These are phyloP conservation scores for Trichoderma hamatum DNA, from an alignment of 2,329 filamentous ascomycete species.

Conservation along the genomic window DNA sequence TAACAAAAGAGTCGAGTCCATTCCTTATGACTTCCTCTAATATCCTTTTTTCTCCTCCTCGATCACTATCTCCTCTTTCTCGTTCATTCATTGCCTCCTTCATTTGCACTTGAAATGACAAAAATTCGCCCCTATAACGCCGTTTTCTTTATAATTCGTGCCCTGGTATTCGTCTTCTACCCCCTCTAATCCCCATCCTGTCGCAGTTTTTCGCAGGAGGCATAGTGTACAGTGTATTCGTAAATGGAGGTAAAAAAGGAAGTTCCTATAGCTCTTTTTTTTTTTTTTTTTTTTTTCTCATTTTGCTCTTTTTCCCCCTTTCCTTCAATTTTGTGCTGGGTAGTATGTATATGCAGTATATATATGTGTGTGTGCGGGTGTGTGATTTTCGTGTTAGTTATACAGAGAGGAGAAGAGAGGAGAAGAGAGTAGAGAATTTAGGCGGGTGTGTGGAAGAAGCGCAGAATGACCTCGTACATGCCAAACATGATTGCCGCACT, in stretches of 20 bases:
- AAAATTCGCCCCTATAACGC: neutral
- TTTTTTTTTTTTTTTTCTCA: too few species aligned
- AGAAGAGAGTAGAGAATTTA: conserved; percentile 30
- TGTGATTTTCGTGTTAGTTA: neutral
- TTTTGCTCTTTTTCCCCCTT: neutral
- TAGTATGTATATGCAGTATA: neutral
- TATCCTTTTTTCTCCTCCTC: neutral
- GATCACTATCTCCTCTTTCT: neutral
- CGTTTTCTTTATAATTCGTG: neutral
- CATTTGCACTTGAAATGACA: neutral
- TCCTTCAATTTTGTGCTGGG: neutral
- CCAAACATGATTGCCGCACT: conserved; percentile 96
- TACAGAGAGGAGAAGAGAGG: neutral
- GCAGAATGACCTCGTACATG: conserved; percentile 70
- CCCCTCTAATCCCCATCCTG: conserved; percentile 1
- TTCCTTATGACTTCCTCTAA: neutral
- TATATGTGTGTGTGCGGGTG: neutral
- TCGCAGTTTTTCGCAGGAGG: neutral
- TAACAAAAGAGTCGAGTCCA: conserved; percentile 7
- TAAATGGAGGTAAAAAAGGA: neutral
- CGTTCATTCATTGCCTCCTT: neutral
- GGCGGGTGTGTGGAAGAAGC: conserved; percentile 48
- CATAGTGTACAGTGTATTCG: conserved; percentile 22
- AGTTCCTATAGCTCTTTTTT: neutral
- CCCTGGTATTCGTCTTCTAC: neutral